phyloP scores from a whole-genome alignment of 202 grass and related monocot genomes.

The Schoenoplectus tabernaemontani region DNA sequence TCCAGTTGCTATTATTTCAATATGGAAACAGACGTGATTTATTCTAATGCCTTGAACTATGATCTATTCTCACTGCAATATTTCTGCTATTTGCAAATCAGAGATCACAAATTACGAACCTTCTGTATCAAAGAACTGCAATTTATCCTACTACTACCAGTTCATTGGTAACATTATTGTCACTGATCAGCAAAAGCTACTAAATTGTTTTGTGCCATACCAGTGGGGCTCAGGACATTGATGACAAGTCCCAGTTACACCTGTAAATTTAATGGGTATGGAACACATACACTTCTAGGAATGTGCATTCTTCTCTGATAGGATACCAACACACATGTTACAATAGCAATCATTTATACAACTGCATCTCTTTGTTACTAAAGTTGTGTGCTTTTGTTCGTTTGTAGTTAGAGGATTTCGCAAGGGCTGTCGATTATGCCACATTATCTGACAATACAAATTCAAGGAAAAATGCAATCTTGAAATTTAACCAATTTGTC shows the following conservation, averaged over 20 bases:
- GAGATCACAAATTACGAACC: background rate
- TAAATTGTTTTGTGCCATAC: background rate
- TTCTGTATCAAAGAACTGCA: background rate
- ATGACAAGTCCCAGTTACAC: background rate
- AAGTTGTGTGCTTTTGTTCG: slow-evolving; percentile 14
- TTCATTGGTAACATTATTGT: background rate
- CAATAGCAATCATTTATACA: background rate
- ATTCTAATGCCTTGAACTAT: background rate
- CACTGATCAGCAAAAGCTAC: background rate
- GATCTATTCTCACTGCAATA: background rate
- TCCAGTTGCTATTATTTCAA: slow-evolving; percentile 19
- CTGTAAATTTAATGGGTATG: background rate
- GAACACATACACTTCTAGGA: background rate
- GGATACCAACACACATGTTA: background rate
- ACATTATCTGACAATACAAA: slow-evolving; percentile 55
- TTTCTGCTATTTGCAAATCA: background rate
- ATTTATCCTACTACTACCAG: background rate
- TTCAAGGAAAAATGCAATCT: slow-evolving; percentile 84
- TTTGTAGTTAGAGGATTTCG: slow-evolving; percentile 82
- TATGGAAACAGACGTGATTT: background rate
- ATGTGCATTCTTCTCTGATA: background rate
- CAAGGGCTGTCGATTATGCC: slow-evolving; percentile 64
- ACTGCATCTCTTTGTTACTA: background rate
- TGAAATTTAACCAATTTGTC: slow-evolving; percentile 77
- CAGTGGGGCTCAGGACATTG: background rate